Percentiles rank a stretch among this genome's conserved stretches.
phyloP scores from a whole-genome alignment of 345 rosid genomes.

The Bruguiera gymnorhiza region DNA sequence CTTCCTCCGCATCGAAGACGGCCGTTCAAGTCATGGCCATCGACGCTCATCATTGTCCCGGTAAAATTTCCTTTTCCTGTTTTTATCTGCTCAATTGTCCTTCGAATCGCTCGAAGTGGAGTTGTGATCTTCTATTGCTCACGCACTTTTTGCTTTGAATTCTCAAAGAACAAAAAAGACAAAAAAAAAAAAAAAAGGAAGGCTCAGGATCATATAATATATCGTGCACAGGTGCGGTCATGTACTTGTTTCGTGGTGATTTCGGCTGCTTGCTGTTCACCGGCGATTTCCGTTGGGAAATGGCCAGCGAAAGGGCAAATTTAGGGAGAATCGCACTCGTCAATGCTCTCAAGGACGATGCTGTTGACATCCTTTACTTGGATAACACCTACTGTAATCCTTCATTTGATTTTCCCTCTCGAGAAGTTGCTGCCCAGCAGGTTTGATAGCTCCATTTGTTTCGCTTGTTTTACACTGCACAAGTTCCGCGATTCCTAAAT shows the following conservation, averaged over 20 bases:
- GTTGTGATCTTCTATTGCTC: not conserved
- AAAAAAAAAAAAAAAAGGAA: not conserved
- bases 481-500: not conserved
- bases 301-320: constrained; percentile 25
- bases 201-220: not conserved
- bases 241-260: constrained; percentile 72
- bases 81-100: not conserved
- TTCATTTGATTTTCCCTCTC: constrained; percentile 53
- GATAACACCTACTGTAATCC: constrained; percentile 84
- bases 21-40: constrained; percentile 50
- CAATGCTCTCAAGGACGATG: constrained; percentile 38
- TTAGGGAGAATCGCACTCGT: constrained; percentile 36
- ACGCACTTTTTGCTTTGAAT: constrained; percentile 11
- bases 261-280: constrained; percentile 73
- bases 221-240: constrained; percentile 48
- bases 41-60: constrained; percentile 76
- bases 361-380: constrained; percentile 52
- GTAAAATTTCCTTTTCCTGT: constrained; percentile 16
- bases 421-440: constrained; percentile 54
- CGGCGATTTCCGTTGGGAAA: constrained; percentile 77
- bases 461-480: not conserved
- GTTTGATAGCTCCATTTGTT: constrained; percentile 17
- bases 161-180: not conserved
- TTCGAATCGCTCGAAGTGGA: no score
- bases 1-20: constrained; percentile 37